Evolutionary conservation across 345 rosid genomes (phyloP).

Genomic region (Aquilaria yunnanensis): DNA sequence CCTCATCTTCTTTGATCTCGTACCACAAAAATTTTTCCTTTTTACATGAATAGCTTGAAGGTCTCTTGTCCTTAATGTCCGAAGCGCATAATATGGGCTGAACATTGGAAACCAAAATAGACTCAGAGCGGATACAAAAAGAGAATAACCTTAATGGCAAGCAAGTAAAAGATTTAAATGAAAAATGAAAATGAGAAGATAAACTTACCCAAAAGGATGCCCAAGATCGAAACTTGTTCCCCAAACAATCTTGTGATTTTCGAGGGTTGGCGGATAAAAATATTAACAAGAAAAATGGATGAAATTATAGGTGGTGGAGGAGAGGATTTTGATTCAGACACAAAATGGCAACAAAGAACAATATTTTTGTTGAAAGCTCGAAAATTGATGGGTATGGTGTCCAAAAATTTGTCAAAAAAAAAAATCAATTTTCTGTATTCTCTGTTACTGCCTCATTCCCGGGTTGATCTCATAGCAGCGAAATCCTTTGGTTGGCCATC

Average conservation of each 20-base stretch:
- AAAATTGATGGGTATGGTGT: neutral
- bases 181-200: too few relatives aligned
- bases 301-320: constrained; percentile 14
- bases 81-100: constrained; percentile 13
- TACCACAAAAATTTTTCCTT: constrained; percentile 32
- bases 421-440: neutral
- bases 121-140: too few relatives aligned
- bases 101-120: neutral
- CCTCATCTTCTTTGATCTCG: constrained; percentile 37
- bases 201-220: too few relatives aligned
- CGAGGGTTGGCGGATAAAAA: too few relatives aligned
- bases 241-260: too few relatives aligned
- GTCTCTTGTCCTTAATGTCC: constrained; percentile 26
- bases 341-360: too few relatives aligned
- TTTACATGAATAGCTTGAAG: constrained; percentile 24
- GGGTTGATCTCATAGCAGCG: constrained; percentile 63
- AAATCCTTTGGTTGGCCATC: constrained; percentile 57
- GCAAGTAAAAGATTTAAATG: too few relatives aligned
- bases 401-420: neutral
- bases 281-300: constrained; percentile 4
- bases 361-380: too few relatives aligned
- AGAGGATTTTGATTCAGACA: constrained; percentile 17
- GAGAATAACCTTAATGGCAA: too few relatives aligned
- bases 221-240: too few relatives aligned
- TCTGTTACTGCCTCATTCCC: constrained; percentile 41